Percentiles rank a stretch among this genome's conserved stretches.
Conservation (phyloP, 257 asterid species). For the Salvia miltiorrhiza region DNA sequence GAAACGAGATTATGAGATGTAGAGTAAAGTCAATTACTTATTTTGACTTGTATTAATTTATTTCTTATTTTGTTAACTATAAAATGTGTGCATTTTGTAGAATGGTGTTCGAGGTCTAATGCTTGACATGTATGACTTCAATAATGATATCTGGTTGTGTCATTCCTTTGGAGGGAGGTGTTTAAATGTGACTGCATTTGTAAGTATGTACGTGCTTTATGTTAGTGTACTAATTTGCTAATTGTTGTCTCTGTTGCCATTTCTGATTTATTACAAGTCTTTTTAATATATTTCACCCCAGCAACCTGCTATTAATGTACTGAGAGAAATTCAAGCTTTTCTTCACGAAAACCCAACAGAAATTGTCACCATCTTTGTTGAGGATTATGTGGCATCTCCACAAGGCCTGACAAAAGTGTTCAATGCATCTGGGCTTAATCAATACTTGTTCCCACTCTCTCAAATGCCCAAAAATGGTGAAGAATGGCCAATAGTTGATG, state of each 20-base stretch:
- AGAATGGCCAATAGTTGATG: slow-evolving; percentile 91
- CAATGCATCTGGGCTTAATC: slow-evolving; percentile 66
- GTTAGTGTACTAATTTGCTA: background rate
- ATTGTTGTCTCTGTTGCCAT: background rate
- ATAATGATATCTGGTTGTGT: slow-evolving; percentile 75
- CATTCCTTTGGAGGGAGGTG: slow-evolving; percentile 71
- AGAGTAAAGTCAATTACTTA: background rate
- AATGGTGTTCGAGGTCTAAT: slow-evolving; percentile 94
- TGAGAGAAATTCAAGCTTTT: slow-evolving; percentile 67
- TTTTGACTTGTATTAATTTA: background rate
- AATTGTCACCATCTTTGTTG: slow-evolving; percentile 72
- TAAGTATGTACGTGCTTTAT: slow-evolving; percentile 33
- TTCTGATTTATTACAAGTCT: background rate
- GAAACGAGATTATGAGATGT: background rate
- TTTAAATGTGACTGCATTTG: slow-evolving; percentile 70
- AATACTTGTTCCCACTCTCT: slow-evolving; percentile 66
- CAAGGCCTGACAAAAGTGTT: slow-evolving; percentile 64
- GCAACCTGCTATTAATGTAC: slow-evolving; percentile 81
- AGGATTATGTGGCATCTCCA: slow-evolving; percentile 75
- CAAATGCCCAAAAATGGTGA: slow-evolving; percentile 69
- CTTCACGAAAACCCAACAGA: slow-evolving; percentile 55
- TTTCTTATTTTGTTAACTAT: background rate
- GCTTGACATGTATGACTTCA: slow-evolving; percentile 91
- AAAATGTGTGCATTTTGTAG: slow-evolving; percentile 33
- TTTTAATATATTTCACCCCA: slow-evolving; percentile 16